A percentile compares a stretch with the other conserved stretches of the same genome.
phyloP scores from a whole-genome alignment of 176 grass and related monocot species.

The Cocos nucifera region DNA sequence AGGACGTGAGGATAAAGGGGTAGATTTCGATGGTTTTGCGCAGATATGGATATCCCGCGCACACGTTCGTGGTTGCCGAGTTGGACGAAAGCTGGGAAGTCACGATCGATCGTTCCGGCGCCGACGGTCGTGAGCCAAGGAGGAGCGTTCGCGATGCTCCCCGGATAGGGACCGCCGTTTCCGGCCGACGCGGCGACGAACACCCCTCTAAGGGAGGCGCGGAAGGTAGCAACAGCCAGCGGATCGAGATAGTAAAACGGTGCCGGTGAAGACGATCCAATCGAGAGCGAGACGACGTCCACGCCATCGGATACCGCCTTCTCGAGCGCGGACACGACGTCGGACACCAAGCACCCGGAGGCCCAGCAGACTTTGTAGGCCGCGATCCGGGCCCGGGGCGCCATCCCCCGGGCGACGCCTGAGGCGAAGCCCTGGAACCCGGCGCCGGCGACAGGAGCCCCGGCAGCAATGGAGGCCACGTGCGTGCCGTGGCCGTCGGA shows the following conservation, averaged over 20 bases:
- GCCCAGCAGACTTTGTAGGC: conserved; percentile 95
- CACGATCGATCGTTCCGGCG: conserved; percentile 86
- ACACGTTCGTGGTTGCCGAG: conserved; percentile 57
- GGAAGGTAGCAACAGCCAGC: conserved; percentile 72
- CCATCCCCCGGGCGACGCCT: too few relatives aligned
- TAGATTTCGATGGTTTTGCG: conserved; percentile 33
- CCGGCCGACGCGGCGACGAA: conserved; percentile 86
- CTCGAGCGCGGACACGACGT: conserved; percentile 88
- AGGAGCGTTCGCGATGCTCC: conserved; percentile 79
- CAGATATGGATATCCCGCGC: conserved; percentile 64
- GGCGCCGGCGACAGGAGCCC: conserved; percentile 61
- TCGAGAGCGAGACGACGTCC: conserved; percentile 84
- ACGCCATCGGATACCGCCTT: conserved; percentile 82
- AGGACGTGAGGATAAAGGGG: conserved; percentile 43
- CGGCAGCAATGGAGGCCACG: conserved; percentile 69
- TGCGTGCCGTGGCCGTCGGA: conserved; percentile 89
- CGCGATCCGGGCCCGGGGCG: conserved; percentile 70
- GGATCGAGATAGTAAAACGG: conserved; percentile 70
- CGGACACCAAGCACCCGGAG: conserved; percentile 83
- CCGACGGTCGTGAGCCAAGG: conserved; percentile 89
- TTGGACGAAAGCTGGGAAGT: conserved; percentile 57
- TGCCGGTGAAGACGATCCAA: conserved; percentile 60
- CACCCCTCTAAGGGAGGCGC: conserved; percentile 49
- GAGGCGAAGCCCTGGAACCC: conserved; percentile 70
- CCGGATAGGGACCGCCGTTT: conserved; percentile 58